Evolutionary conservation across 2,329 filamentous ascomycete genomes (phyloP), one percentile per base, ranked within the genome.

Genomic region (Fusarium nanum): DNA sequence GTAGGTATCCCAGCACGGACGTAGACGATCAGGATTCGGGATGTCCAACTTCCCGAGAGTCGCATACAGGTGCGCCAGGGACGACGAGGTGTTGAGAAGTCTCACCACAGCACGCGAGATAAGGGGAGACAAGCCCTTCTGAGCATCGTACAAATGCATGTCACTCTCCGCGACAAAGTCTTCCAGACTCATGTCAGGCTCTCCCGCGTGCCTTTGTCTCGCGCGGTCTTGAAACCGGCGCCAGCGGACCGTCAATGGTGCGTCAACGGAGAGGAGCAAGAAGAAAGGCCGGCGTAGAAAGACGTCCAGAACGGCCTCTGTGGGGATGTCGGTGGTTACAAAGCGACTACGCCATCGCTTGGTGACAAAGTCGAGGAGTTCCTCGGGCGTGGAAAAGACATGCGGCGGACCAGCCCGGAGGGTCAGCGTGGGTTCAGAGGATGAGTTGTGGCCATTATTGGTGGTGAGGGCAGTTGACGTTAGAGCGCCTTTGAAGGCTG

Each of bases 1-100:
- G 83, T 99, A 99, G 75, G 92, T 91, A 81, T 99, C 96, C 96
- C 96, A 99, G 50, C 89, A 91, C 1, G 96, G 96, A 3, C 96
- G 89, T 37, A 99, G 85, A 3, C 96, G 91, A 73, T 92, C 88
- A 34, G 91, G 87, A 76, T 96, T 90, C 3, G 91, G 86, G 27
- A 99, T 87, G 78, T 97, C 88, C 10, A 98, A 86, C 48, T 88
- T 87, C 50, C 87, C 85, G 2, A 99, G 87, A 11, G 92, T 91
- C 6, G 86, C 84, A 78, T 93, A 90, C 8, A 98, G 86, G 71
- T 91, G 87, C 12, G 88, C 83, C 3, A 97, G 81, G 27, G 91
- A 91, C 18, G 88, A 85, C 0, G 92, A 92, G 5, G 92, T 91
- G 83, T 99, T 99, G 75, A 98, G 88, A 7, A 99, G 86, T 60